A percentile compares a stretch with the other conserved stretches of the same genome.
phyloP scores from a whole-genome alignment of 2,329 filamentous ascomycete genomes.

The Microdochium bolleyi region DNA sequence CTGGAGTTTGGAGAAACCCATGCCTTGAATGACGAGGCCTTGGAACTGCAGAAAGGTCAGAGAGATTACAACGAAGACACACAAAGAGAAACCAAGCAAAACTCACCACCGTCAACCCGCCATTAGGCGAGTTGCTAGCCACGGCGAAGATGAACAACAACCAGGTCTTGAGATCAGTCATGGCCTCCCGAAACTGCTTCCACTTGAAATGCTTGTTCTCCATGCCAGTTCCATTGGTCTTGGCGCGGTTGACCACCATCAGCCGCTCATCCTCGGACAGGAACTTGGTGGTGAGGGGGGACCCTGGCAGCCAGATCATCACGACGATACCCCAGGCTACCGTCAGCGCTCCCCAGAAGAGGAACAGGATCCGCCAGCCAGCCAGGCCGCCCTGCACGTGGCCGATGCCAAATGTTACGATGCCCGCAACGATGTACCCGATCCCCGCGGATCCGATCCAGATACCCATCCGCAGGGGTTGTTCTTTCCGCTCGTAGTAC shows the following conservation, averaged over 20 bases:
- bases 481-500: constrained; percentile 27
- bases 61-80: too few relatives aligned
- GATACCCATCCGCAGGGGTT: constrained; percentile 24
- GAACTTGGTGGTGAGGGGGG: constrained; percentile 23
- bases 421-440: constrained; percentile 17
- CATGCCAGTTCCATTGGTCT: constrained; percentile 28
- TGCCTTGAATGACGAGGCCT: constrained; percentile 6
- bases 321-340: constrained; percentile 7
- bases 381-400: constrained; percentile 18
- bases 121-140: constrained; percentile 25
- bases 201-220: constrained; percentile 27
- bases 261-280: constrained; percentile 20
- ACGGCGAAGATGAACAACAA: constrained; percentile 18
- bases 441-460: constrained; percentile 23
- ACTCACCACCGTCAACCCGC: constrained; percentile 7
- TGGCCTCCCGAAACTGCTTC: constrained; percentile 19
- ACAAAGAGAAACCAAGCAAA: too few relatives aligned
- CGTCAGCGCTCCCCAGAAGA: constrained; percentile 10
- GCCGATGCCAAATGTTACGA: constrained; percentile 20
- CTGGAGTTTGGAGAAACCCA: constrained; percentile 9
- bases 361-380: constrained; percentile 15
- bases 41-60: too few relatives aligned
- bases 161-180: constrained; percentile 18
- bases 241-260: neutral
- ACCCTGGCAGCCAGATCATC: constrained; percentile 23